A percentile compares a stretch with the other conserved stretches of the same genome.
Evolutionary conservation across 805 yeast genomes (phyloP).

Genomic region (Pichia kluyveri): DNA sequence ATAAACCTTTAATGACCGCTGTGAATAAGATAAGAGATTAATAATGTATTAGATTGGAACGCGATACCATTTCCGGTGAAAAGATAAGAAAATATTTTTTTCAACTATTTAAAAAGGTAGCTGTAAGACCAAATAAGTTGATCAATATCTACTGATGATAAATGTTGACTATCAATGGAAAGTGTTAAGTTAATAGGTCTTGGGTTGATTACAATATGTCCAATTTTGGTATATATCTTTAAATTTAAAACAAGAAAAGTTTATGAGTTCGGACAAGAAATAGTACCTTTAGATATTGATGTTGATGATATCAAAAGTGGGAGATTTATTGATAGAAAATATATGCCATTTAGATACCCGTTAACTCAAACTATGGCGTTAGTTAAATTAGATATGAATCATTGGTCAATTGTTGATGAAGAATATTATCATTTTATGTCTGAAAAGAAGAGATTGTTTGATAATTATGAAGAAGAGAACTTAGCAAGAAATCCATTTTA

Average conservation of each 20-base stretch:
- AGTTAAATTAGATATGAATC: constrained; percentile 38
- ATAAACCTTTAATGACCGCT: too few relatives aligned
- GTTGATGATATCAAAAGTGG: constrained; percentile 12
- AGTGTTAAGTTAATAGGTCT: background rate
- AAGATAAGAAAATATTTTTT: background rate
- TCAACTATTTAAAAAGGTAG: background rate
- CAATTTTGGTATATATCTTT: background rate
- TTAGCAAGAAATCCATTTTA: constrained; percentile 27
- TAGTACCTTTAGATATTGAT: constrained; percentile 13
- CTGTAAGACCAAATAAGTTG: too few relatives aligned
- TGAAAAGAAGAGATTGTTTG: constrained; percentile 32
- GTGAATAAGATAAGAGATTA: too few relatives aligned
- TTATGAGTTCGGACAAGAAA: constrained; percentile 11
- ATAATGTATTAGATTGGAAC: background rate
- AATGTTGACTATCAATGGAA: background rate
- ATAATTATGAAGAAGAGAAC: constrained; percentile 28
- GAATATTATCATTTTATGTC: constrained; percentile 35
- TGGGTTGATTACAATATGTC: background rate
- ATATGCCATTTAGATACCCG: constrained; percentile 48
- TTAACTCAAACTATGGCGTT: constrained; percentile 46
- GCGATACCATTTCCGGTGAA: background rate
- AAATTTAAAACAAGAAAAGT: background rate
- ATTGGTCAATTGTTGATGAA: constrained; percentile 42
- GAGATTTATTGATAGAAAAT: constrained; percentile 31
- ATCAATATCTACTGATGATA: too few relatives aligned